These are phyloP conservation scores for Handroanthus guayacan DNA, from an alignment of 257 asterid genomes.

Conservation along the genomic window DNA sequence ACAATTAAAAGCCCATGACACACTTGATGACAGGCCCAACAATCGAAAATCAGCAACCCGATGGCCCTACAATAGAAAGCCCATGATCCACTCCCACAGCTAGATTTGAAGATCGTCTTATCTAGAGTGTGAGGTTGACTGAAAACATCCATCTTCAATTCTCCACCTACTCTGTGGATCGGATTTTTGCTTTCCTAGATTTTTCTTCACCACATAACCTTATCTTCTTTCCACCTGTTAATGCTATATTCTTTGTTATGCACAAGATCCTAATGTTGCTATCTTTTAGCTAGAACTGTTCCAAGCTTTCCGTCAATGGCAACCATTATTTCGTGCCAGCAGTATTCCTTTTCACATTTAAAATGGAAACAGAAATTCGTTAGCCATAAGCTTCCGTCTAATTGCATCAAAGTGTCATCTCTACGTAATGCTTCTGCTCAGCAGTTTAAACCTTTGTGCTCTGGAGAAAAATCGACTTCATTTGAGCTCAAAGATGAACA, in stretches of 20 bases:
- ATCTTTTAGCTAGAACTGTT: slow-evolving; percentile 29
- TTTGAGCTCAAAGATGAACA: slow-evolving; percentile 49
- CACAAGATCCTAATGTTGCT: slow-evolving; percentile 43
- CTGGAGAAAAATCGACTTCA: slow-evolving; percentile 44
- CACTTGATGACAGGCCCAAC: background rate
- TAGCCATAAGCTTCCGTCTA: slow-evolving; percentile 36
- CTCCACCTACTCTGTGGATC: slow-evolving; percentile 43
- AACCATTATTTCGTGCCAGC: slow-evolving; percentile 62
- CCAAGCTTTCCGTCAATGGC: slow-evolving; percentile 68
- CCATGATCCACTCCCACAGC: background rate
- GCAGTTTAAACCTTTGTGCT: slow-evolving; percentile 49
- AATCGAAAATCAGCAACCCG: background rate
- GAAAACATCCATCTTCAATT: slow-evolving; percentile 30
- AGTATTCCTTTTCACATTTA: slow-evolving; percentile 46
- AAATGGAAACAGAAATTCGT: slow-evolving; percentile 40
- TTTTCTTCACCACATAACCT: slow-evolving; percentile 45
- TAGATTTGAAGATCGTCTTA: slow-evolving; percentile 52
- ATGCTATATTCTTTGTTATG: background rate
- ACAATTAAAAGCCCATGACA: background rate
- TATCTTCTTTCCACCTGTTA: slow-evolving; percentile 46
- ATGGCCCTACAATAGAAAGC: background rate
- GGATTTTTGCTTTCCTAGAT: slow-evolving; percentile 31
- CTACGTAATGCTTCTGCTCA: slow-evolving; percentile 28
- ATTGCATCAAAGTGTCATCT: slow-evolving; percentile 36
- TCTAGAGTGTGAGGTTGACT: slow-evolving; percentile 73